These are phyloP conservation scores for Leccinum disarticulatum DNA, from an alignment of 768 basidiomycete genomes.

Conservation along the genomic window DNA sequence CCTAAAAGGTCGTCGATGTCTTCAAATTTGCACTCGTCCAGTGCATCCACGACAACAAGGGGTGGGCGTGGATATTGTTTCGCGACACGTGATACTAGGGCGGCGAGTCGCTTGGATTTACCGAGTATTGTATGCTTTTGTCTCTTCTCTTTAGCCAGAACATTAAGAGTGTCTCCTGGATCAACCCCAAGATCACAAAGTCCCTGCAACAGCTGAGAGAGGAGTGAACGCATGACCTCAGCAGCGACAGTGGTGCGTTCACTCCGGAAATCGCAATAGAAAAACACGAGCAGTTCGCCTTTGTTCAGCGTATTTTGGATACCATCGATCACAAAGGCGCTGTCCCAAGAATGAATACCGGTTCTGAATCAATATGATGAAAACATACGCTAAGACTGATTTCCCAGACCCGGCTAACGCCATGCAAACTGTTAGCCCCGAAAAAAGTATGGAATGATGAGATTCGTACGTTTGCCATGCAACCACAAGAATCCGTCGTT, in stretches of 20 bases:
- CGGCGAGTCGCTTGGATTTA: not conserved
- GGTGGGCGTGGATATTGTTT: not conserved
- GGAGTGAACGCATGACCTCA: not conserved
- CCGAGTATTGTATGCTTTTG: not conserved
- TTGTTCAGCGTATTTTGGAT: not conserved
- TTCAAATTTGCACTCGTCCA: constrained; percentile 16
- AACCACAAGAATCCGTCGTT: not conserved
- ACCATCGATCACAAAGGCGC: not conserved
- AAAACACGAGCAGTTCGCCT: not conserved
- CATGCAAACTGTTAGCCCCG: not conserved
- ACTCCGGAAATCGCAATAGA: not conserved
- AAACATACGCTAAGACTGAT: not conserved
- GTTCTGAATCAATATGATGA: not conserved
- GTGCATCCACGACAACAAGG: constrained; percentile 10
- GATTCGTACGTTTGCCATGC: not conserved
- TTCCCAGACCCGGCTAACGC: not conserved
- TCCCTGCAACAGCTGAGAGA: not conserved
- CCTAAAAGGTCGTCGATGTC: constrained; percentile 1
- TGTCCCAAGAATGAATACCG: not conserved
- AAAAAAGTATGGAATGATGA: not conserved
- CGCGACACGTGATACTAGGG: not conserved
- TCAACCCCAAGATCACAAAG: not conserved
- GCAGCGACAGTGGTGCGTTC: not conserved
- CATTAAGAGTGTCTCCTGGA: not conserved
- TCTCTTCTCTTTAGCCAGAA: not conserved